Base-by-base conservation (phyloP, 2,329 filamentous ascomycete genomes). In the Didymella sp. region DNA sequence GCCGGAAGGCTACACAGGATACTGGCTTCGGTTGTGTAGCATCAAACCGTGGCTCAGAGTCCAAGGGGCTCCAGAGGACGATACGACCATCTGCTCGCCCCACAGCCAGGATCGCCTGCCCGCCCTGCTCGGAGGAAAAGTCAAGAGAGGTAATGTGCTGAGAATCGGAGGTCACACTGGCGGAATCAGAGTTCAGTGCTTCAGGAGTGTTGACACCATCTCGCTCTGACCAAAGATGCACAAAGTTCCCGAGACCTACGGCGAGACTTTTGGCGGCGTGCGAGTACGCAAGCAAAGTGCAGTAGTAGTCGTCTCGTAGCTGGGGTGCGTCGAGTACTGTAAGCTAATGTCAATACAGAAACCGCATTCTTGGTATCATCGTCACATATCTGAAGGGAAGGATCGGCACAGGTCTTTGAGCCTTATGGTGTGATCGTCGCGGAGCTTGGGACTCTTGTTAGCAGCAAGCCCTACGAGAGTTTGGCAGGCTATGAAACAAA, bases 221-320 rank as follows among this genome's bases (percentile, higher is more conserved):
- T 30, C 80, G 76, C 72, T 98, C 93, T 0, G 92, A 94, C 95
- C 94, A 99, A 5, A 91, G 85, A 73, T 96, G 97, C 4, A 99
- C 84, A 31, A 87, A 82, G 51, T 88, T 87, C 0, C 88, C 89
- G 13, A 98, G 82, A 0, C 91, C 94, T 17, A 98, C 91, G 17
- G 92, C 94, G 15, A 99, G 83, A 13, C 89, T 90, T 50, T 89
- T 85, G 47, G 87, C 85, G 7, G 85, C 89, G 37, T 84, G 76
- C 0, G 89, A 96, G 74, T 96, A 98, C 9, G 95, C 92, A 51
- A 99, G 82, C 2, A 93, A 83, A 0, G 93, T 95, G 77, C 92
- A 97, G 74, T 99, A 99, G 74, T 93, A 99, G 75, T 99, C 94
- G 68, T 98, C 92, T 54, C 92, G 87, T n/a, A 98, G 81, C 48